Evolutionary conservation across 768 basidiomycete genomes (phyloP), one percentile per base, ranked within the genome.

Genomic region (Hypholoma sublateritium): DNA sequence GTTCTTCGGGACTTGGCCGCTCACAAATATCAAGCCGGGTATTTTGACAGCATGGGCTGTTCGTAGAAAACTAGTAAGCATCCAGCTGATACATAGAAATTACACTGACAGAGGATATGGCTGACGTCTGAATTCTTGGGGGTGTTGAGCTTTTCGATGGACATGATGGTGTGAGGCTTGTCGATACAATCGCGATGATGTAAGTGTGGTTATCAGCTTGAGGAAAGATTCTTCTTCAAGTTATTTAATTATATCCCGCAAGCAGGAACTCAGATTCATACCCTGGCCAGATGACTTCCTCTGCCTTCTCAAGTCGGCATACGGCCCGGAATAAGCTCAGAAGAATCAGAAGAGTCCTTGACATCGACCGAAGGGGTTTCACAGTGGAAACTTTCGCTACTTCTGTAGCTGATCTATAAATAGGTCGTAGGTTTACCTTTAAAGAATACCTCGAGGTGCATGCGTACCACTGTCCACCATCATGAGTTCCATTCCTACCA

Each of bases 1-100:
- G 60, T 79, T 80, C 12, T 78, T 75, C 1, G 85, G 85, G 5
- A 77, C 80, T 66, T 85, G 83, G 4, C 84, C 86, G 57, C 83
- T 86, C 39, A 85, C 70, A 67, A 85, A 87, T 58, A 85, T 79
- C 47, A 86, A 66, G 5, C 84, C 83, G 1, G 81, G 78, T 12
- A 79, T 74, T 65, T 84, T 85, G 13, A 78, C 80, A 14, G 80
- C 82, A 71, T 83, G 82, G 12, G 82, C 82, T 84, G 60, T 22
- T 25, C 45, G 45, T 16, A 48, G 53, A 17, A 36, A 11, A 19
- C 22, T n/a, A 32, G 22, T 36, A 41, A 37, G 44, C 3, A 55
- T 13, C 43, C 28, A 14, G 36, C 35, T 47, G 44, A 21, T 22
- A 57, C 34, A 59, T 57, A 57, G 61, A 62, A 39, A 49, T 21